Evolutionary conservation across 306 rosid genomes (phyloP), one percentile per base, ranked within the genome.

Genomic region (Potentilla sterilis): DNA sequence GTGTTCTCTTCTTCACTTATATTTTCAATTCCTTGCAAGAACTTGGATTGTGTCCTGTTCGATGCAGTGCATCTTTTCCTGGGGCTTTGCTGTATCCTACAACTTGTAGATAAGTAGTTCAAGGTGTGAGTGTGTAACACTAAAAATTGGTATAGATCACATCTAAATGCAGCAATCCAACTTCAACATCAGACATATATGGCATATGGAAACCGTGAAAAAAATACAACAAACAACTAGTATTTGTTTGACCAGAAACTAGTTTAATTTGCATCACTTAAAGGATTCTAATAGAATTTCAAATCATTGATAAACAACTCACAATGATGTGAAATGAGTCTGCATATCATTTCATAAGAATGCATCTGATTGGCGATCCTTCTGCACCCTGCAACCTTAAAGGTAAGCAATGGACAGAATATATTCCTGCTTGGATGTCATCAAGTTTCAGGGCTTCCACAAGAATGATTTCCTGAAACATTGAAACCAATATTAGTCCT

Each of bases 281-380:
- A n/a, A 22, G 32, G 35, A 40, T 5, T 37, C 40, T 37, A 28
- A 37, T 9, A 48, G 28, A 47, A 19, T 18, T 64, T 37, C 35
- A 47, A 12, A 71, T 18, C 38, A 41, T 43, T 38, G 43, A 19
- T 18, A 41, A 5, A 44, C 11, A 9, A n/a, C 42, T 67, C 68
- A 38, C 54, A 6, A 37, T 1, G 71, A 69, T 57, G 9, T 15
- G 14, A 15, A 34, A 2, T 4, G 69, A 59, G 13, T 77, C 66
- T 5, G 22, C 67, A 64, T 28, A 28, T 78, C 80, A 85, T 82
- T 91, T 88, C 59, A 88, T 91, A 58, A 94, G 88, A 84, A 94
- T 87, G 91, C 98, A 94, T 77, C 97, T 77, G 38, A 87, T 94
- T 34, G 97, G 98, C 24, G 97, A 91, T 71, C 97, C 98, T 81